Base-by-base conservation (phyloP, 768 basidiomycete genomes). In the Cystobasidium onofrii region DNA sequence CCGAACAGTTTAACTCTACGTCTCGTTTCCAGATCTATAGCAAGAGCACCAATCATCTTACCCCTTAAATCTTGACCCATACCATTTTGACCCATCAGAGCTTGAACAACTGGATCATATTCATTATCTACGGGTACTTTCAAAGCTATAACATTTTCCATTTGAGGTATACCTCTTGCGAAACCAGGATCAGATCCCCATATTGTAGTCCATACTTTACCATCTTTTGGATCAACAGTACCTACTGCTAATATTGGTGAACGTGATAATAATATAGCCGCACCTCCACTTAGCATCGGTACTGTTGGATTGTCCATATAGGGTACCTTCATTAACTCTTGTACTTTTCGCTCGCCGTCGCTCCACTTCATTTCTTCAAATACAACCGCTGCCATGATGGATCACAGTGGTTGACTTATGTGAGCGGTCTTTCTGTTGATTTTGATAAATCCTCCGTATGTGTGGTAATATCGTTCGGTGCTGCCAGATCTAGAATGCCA, bases 1-100 rank as follows among this genome's bases (percentile, higher is more conserved):
- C 74, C 74, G 9, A 62, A 70, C 1, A 75, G 33, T 61, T 75
- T 75, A 57, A 71, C 69, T 29, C 74, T 17, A 27, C 62, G 31
- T 23, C 74, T 46, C 17, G 43, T 71, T 23, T n/a, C 39, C 0
- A 72, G 46, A 43, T 75, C 69, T 7, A 75, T 70, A 6, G 57
- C 61, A 15, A 75, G 50, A 15, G 55, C 74, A 0, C 66, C 55
- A 1, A 75, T 61, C 31, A 71, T 71, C 36, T 71, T 60, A 20
- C 55, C 55, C 39, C 31, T 46, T 20, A 71, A 15, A 20, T 36
- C 69, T 31, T 71, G 50, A 33, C 33, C 55, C 55, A 57, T 55
- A 13, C 69, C 69, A 46, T 46, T 55, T 18, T 31, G 23, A n/a
- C 69, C 69, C 27, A 61, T 36, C 3, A 71, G 39, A 17, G 25